Evolutionary conservation across 495 filamentous ascomycete species (phyloP), one percentile per base, ranked within the genome.

Genomic region (Aspergillus coremiiformis): DNA sequence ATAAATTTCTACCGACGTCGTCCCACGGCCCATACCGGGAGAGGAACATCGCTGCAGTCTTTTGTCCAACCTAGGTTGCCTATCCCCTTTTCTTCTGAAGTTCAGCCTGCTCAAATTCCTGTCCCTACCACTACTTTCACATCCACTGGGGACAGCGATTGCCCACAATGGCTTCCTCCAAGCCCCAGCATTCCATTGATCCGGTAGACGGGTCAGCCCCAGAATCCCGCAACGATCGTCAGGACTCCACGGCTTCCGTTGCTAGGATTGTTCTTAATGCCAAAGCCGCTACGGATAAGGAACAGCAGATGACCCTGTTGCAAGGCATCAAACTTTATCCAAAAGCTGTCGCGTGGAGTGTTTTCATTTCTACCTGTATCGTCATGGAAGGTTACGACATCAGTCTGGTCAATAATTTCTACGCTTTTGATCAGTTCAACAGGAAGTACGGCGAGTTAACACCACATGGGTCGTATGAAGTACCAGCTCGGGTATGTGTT

Each of bases 401-500:
- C 43, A 70, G 66, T 58, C 61, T 82, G 51, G 69, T 81, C 52
- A 73, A 70, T 61, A 77, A 75, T 47, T 75, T 77, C 41, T 77
- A 76, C 52, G 74, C 60, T 3, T 75, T 75, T 52, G 53, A 52
- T 2, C 63, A 69, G 59, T 90, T 89, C 73, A 85, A 84, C 58
- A 66, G 66, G 53, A 86, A 85, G 54, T 90, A 88, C 62, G 87
- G 86, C 24, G 70, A 79, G 49, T 58, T 69, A 55, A 50, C 76
- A 11, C 41, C 71, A 1, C 64, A 82, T 43, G 84, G 82, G n/a
- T 58, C 65, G 3, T 89, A 85, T 64, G 75, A 89, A 58, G 74
- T 91, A 8, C 68, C 85, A 14, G 84, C 86, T 12, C 44, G 60
- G 63, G 72, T 76, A 67, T 43, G 61, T 66, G n/a, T 44, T 30